Evolutionary conservation across 148 eudicot species (phyloP).

Genomic region (Spergularia marina): DNA sequence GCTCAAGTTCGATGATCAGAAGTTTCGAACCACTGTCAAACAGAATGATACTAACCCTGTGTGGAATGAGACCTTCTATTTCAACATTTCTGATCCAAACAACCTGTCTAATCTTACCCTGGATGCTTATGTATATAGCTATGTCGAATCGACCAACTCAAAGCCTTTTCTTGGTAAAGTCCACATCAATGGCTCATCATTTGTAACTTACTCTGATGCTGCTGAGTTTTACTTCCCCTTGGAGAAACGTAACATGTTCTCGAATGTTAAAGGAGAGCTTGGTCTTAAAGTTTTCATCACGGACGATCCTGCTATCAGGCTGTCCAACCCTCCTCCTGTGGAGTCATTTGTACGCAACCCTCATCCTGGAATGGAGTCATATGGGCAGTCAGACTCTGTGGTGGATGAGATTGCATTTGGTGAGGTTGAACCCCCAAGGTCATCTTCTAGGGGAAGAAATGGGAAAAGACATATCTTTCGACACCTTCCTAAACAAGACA

Average conservation of each 20-base stretch:
- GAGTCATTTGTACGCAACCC: slow-evolving; percentile 20
- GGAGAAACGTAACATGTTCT: slow-evolving; percentile 59
- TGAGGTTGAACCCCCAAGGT: slow-evolving; percentile 18
- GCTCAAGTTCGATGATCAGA: slow-evolving; percentile 71
- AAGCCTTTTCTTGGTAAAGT: slow-evolving; percentile 72
- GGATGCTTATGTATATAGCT: slow-evolving; percentile 62
- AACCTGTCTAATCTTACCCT: slow-evolving; percentile 50
- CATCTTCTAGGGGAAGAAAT: slow-evolving; percentile 28
- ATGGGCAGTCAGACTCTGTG: slow-evolving; percentile 24
- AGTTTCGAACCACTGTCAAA: slow-evolving; percentile 58
- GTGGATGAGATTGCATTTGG: slow-evolving; percentile 22
- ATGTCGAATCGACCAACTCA: slow-evolving; percentile 27
- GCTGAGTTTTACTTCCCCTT: slow-evolving; percentile 65
- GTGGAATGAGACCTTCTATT: slow-evolving; percentile 85
- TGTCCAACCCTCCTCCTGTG: slow-evolving; percentile 42
- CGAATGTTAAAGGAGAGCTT: slow-evolving; percentile 81
- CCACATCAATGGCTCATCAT: slow-evolving; percentile 54
- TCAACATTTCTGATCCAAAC: slow-evolving; percentile 63
- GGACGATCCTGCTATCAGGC: slow-evolving; percentile 41
- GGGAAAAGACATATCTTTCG: slow-evolving; percentile 41
- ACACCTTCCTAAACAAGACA: slow-evolving; percentile 29
- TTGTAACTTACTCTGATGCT: slow-evolving; percentile 72
- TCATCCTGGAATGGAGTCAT: slow-evolving; percentile 38
- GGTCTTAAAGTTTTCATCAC: slow-evolving; percentile 71
- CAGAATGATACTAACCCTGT: slow-evolving; percentile 72